Evolutionary conservation across 306 rosid species (phyloP).

Genomic region (Pterocarpus macrocarpus): DNA sequence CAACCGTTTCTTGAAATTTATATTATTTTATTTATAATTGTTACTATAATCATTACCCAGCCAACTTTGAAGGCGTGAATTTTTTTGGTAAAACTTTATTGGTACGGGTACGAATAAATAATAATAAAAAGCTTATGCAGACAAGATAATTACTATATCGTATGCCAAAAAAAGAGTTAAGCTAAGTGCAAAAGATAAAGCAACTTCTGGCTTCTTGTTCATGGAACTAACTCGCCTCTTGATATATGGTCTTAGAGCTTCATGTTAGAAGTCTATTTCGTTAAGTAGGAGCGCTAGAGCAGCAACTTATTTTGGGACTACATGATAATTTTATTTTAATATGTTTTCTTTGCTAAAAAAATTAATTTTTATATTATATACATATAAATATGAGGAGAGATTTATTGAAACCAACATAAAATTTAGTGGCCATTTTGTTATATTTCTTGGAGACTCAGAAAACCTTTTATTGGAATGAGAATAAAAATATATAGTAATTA

Average conservation of each 20-base stretch:
- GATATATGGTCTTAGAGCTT: background rate
- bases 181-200: background rate
- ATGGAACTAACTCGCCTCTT: background rate
- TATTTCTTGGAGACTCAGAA: too few relatives aligned
- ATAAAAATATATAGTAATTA: too few relatives aligned
- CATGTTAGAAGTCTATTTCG: background rate
- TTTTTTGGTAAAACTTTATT: too few relatives aligned
- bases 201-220: background rate
- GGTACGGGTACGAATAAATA: background rate
- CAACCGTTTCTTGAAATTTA: conserved; percentile 11
- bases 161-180: background rate
- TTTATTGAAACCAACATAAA: too few relatives aligned
- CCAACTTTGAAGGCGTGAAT: background rate
- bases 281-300: too few relatives aligned
- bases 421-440: too few relatives aligned
- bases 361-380: too few relatives aligned
- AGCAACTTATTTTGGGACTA: too few relatives aligned
- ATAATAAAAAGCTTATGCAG: background rate
- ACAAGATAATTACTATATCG: background rate
- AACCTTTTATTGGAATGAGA: too few relatives aligned
- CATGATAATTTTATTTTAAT: too few relatives aligned
- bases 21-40: background rate
- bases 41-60: background rate
- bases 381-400: too few relatives aligned
- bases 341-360: too few relatives aligned